Evolutionary conservation across 129 eudicot genomes (phyloP), one percentile per base, ranked within the genome.

Genomic region (Heracleum sosnowskyi): DNA sequence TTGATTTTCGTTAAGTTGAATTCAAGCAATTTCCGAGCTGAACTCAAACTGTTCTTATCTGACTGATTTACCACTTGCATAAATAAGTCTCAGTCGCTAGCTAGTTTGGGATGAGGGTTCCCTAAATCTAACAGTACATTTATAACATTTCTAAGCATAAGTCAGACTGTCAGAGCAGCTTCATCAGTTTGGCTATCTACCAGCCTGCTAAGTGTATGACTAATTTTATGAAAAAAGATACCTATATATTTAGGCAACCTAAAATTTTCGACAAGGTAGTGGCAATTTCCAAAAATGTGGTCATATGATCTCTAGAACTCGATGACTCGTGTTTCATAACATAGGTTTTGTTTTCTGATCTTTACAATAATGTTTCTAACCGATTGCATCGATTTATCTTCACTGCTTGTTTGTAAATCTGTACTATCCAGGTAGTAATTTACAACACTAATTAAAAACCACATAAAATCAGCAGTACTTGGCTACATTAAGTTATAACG

Each of bases 151-250:
- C 62, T 53, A 53, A 20, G 62, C 62, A 6, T 53, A 18, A 22
- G 24, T 7, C 7, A n/a, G 66, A 57, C 15, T 53, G 24, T 7
- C 7, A n/a, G 66, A 57, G 31, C 66, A 7, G 31, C 15, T 24
- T 24, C 31, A 57, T 57, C 66, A 57, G 66, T 57, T 57, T 57
- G 33, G 66, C 66, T 57, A 57, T 57, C 66, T 60, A 26, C 68
- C 68, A 60, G 68, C 68, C 29, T 55, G 16, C 68, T 22, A 53
- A 22, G 7, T 7, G 0, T 57, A 57, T n/a, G 63, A 53, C 0
- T 20, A 53, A 53, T 22, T 1, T 2, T 57, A 57, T 10, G 63
- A 53, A 0, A 24, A 57, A n/a, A 24, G 24, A 8, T 55, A 55
- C 31, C 31, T 7, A 9, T n/a, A 57, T 24, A n/a, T 57, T 51